Evolutionary conservation across 1,139 yeast genomes (phyloP), one percentile per base, ranked within the genome.

Genomic region (Hanseniaspora uvarum): DNA sequence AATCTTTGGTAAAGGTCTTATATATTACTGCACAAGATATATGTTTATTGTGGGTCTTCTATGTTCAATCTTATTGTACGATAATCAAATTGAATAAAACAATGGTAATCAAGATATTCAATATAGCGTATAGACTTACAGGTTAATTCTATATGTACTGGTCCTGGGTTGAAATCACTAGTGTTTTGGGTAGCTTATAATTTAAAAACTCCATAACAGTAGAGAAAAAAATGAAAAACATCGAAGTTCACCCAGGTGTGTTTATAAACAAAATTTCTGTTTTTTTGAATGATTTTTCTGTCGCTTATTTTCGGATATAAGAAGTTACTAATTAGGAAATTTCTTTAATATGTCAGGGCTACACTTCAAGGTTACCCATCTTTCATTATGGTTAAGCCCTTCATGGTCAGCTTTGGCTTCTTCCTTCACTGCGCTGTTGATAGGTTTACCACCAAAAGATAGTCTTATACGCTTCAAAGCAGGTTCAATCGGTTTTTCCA

Each of bases 281-380:
- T 39, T 38, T 30, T n/a, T 30, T 34, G 16, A 4, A 11, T 11
- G 26, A 1, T 26, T 11, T 45, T 43, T 26, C 14, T 44, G 33
- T 11, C 14, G 26, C 12, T 41, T 28, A 0, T 12, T 6, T 19
- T 40, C 34, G 34, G 45, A 26, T 28, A 26, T 28, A 40, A 40
- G 16, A 16, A 11, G 2, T n/a, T 18, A 28, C 10, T 40, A 5
- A 30, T 16, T 24, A 1, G 14, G 18, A n/a, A 39, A 26, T 5
- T 4, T 23, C 23, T 7, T 14, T 14, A 39, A 24, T 3, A 10
- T 11, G 10, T 31, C 38, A 12, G 28, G 23, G 21, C 8, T 33
- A 8, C 45, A 50, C 24, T 40, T 50, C 36, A 50, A 43, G 2
- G 53, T 50, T 5, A 50, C 48, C 54, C 49, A 44, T 4, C 12